Percentiles rank a stretch among this genome's conserved stretches.
These are phyloP conservation scores for Collybia sordida DNA, from an alignment of 768 basidiomycete genomes.

Conservation along the genomic window DNA sequence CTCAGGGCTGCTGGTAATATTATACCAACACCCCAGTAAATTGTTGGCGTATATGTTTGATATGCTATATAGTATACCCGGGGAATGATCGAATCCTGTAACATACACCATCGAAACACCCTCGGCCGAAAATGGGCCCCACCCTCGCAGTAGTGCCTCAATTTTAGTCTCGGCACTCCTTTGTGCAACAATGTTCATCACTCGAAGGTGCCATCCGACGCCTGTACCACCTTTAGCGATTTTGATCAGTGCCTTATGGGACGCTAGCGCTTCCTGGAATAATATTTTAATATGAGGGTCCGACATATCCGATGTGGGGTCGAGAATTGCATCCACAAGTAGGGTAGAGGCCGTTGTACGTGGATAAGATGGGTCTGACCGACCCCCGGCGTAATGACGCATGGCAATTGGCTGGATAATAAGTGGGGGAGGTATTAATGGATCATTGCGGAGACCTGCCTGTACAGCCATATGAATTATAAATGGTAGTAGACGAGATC, in stretches of 20 bases:
- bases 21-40: background rate
- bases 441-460: background rate
- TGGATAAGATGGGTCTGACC: background rate
- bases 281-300: background rate
- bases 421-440: background rate
- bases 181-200: background rate
- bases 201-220: background rate
- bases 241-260: conserved; percentile 1
- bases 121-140: background rate
- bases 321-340: background rate
- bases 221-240: background rate
- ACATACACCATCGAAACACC: background rate
- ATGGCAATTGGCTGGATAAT: background rate
- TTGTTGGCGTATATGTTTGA: background rate
- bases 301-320: background rate
- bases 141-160: background rate
- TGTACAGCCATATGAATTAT: conserved; percentile 2
- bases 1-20: background rate
- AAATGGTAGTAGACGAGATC: conserved; percentile 2
- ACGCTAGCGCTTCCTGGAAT: background rate
- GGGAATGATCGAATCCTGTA: background rate
- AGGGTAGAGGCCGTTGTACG: background rate
- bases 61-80: background rate
- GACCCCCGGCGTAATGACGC: background rate
- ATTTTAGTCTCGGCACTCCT: background rate